Base-by-base conservation (phyloP, 2,329 filamentous ascomycete species). In the Corynespora cassiicola region DNA sequence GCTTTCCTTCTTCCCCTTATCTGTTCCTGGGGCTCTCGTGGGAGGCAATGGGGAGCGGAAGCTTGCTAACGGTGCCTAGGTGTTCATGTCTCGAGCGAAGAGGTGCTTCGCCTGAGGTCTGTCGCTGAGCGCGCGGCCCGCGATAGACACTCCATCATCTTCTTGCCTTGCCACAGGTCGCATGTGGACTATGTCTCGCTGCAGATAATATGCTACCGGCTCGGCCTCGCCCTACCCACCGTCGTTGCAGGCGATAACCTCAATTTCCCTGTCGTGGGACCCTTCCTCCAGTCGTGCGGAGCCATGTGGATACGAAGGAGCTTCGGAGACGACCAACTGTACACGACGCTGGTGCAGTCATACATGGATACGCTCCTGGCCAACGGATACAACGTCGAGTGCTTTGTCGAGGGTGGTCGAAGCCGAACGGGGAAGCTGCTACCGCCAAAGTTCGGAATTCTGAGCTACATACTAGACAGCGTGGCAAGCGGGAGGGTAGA, bases 111-210 rank as follows among this genome's bases (percentile, higher is more conserved):
- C 20, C 66, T 99, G 43, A 78, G 90, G 36, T 85, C 81, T 17
- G 89, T 96, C 10, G 94, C 94, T 10, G 84, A 91, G 58, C 76
- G 87, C 57, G 92, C 94, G 1, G 85, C 85, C 40, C 82, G 82
- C 65, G 90, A 94, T 63, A 95, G 94, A 68, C 91, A 96, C 66
- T 95, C 90, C 50, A 95, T 99, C 53, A 87, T 99, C 34, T 99
- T 99, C 66, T 70, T 99, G 41, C 94, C 94, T 0, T 96, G 90
- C 51, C 94, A 99, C 69, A 83, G 91, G 39, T 96, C 90, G 3
- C 94, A 99, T 63, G 88, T 97, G 47, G 94, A 99, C 64, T 99
- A 99, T 57, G 89, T 99, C 46, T 92, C 90, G 4, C 75, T 97
- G 22, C 94, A 99, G 62, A 75, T 99, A 25, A 95, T 99, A 39